Evolutionary conservation across 257 asterid species (phyloP), one percentile per base, ranked within the genome.

Genomic region (Asclepias syriaca): DNA sequence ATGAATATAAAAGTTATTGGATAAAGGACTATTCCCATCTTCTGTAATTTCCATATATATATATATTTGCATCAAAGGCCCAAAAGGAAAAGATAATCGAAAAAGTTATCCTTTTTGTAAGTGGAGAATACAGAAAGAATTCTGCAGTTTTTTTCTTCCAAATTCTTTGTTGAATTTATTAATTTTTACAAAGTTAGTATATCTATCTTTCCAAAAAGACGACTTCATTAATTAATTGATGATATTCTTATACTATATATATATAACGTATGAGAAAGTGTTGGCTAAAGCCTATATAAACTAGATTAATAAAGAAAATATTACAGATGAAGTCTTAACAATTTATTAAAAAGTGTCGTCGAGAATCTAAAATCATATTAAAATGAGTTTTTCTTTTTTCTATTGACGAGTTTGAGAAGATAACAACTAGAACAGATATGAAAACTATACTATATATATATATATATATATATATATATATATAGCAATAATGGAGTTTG

Each of bases 401-500:
- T 6, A 13, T 54, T 71, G 37, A 74, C 59, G 69, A 70, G 77
- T 78, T 76, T 68, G 82, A 79, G 78, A 87, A 79, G 81, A 87
- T 77, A 83, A 84, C 80, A 84, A 78, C 78, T 71, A 68, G 85
- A 80, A 79, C 80, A 85, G 63, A 80, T 76, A 77, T 60, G 68
- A 80, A 72, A 84, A 56, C 21, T 16, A 48, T 32, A 32, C 37
- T 24, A 24, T 24, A 24, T 24, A 24, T 24, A 24, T 24, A 24
- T 29, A 29, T 29, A 29, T 29, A 29, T 29, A 29, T 29, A 29
- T 29, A 29, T 29, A 34, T 34, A 34, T 34, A 34, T 34, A 34
- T 43, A 77, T 60, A 71, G 57, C 83, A 85, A 82, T 85, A 85
- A 87, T 91, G 92, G 91, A 85, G 86, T 74, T 78, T 6, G 51